Evolutionary conservation across 2,329 filamentous ascomycete species (phyloP).

Genomic region (Pseudocercospora fuligena): DNA sequence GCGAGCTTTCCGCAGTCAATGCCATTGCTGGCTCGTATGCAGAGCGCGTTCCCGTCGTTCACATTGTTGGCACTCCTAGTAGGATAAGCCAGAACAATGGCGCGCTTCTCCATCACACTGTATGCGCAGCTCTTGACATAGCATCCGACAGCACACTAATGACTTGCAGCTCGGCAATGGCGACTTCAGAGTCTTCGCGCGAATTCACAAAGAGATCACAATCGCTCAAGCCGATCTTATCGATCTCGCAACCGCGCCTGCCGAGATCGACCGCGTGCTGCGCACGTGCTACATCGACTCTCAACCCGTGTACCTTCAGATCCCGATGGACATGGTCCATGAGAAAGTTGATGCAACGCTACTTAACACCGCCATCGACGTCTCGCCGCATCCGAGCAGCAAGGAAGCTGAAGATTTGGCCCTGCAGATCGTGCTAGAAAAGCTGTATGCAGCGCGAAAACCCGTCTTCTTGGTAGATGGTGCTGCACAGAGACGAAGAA

Average conservation of each 20-base stretch:
- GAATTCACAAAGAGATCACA: conserved; percentile 76
- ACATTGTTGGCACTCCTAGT: conserved; percentile 44
- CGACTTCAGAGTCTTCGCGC: conserved; percentile 80
- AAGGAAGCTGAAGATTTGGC: conserved; percentile 77
- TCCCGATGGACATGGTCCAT: conserved; percentile 80
- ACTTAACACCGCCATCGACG: conserved; percentile 71
- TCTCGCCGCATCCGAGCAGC: conserved; percentile 68
- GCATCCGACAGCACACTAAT: not conserved
- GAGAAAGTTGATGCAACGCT: conserved; percentile 75
- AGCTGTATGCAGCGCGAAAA: conserved; percentile 72
- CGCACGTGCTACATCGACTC: conserved; percentile 74
- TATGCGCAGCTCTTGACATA: not conserved
- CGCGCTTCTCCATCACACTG: conserved; percentile 53
- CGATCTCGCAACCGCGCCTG: conserved; percentile 69
- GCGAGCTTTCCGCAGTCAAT: conserved; percentile 54
- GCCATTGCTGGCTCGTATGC: conserved; percentile 51
- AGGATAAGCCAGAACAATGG: conserved; percentile 45
- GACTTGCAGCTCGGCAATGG: conserved; percentile 50
- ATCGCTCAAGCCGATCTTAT: conserved; percentile 73
- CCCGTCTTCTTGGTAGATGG: conserved; percentile 83
- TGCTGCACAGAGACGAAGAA: conserved; percentile 20
- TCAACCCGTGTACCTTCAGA: conserved; percentile 80
- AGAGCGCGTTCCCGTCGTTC: conserved; percentile 52
- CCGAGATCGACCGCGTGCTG: conserved; percentile 77
- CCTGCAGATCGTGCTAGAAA: conserved; percentile 77